Evolutionary conservation across 768 basidiomycete species (phyloP).

Genomic region (Collybia mongolica): DNA sequence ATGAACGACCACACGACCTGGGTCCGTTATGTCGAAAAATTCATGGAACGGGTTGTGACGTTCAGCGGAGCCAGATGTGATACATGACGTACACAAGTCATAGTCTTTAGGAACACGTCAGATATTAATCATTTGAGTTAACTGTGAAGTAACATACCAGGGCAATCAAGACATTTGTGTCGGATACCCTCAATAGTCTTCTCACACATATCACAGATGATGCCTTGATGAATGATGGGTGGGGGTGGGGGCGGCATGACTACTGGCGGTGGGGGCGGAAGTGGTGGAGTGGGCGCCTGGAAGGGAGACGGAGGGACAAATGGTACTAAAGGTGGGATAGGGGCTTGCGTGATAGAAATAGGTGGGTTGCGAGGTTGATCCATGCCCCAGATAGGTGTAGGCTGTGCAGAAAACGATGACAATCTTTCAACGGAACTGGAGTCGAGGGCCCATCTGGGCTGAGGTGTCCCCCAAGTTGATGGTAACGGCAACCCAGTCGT

Average conservation of each 20-base stretch:
- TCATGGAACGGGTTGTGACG: slow-evolving; percentile 63
- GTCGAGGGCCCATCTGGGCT: too few species aligned
- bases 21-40: slow-evolving; percentile 67
- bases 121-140: neutral
- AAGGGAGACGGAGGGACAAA: neutral
- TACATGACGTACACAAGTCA: slow-evolving; percentile 66
- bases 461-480: too few species aligned
- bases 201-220: slow-evolving; percentile 69
- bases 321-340: slow-evolving; percentile 2
- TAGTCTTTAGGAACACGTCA: slow-evolving; percentile 45
- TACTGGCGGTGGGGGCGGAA: neutral
- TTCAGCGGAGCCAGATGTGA: slow-evolving; percentile 46
- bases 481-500: too few species aligned
- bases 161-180: slow-evolving; percentile 81
- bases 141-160: slow-evolving; percentile 38
- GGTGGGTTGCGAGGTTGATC: too few species aligned
- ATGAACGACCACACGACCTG: slow-evolving; percentile 66
- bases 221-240: slow-evolving; percentile 49
- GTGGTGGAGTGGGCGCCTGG: neutral
- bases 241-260: slow-evolving; percentile 13
- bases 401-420: too few species aligned
- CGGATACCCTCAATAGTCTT: slow-evolving; percentile 59
- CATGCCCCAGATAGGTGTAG: too few species aligned
- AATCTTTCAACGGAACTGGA: too few species aligned
- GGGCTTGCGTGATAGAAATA: neutral